Percentiles rank a stretch among this genome's conserved stretches.
Evolutionary conservation across 495 filamentous ascomycete species (phyloP).

Genomic region (Neurospora sp.): DNA sequence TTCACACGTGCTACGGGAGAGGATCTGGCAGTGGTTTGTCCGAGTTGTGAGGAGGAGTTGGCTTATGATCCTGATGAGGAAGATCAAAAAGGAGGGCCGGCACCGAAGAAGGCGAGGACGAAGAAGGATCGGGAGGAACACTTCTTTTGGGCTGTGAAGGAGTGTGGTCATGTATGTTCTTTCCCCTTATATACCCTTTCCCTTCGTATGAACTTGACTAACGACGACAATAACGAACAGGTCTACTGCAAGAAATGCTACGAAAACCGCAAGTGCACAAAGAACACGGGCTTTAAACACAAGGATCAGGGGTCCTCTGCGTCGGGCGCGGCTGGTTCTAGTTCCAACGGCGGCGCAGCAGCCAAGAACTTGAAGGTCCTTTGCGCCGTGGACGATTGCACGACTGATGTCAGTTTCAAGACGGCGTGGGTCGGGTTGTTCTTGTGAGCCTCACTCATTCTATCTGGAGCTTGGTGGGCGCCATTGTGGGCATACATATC

Average conservation of each 20-base stretch:
- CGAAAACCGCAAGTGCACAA: slow-evolving; percentile 22
- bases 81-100: slow-evolving; percentile 3
- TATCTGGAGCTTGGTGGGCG: no score
- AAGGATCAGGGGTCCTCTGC: background rate
- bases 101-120: slow-evolving; percentile 26
- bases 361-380: slow-evolving; percentile 9
- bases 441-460: background rate
- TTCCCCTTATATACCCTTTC: background rate
- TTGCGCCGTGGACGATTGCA: slow-evolving; percentile 36
- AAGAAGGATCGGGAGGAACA: slow-evolving; percentile 36
- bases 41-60: slow-evolving; percentile 36
- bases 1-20: slow-evolving; percentile 33
- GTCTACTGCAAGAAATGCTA: slow-evolving; percentile 38
- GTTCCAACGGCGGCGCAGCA: slow-evolving; percentile 9
- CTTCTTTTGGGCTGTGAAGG: slow-evolving; percentile 40
- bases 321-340: background rate
- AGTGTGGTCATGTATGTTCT: slow-evolving; percentile 37
- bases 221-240: slow-evolving; percentile 9
- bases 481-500: no score
- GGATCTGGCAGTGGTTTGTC: slow-evolving; percentile 32
- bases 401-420: slow-evolving; percentile 18
- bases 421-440: background rate
- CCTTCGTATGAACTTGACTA: background rate
- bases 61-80: slow-evolving; percentile 31
- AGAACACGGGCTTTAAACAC: slow-evolving; percentile 13